Evolutionary conservation across 1,139 yeast species (phyloP), one percentile per base, ranked within the genome.

Genomic region (Lodderomyces orthopsilosis): DNA sequence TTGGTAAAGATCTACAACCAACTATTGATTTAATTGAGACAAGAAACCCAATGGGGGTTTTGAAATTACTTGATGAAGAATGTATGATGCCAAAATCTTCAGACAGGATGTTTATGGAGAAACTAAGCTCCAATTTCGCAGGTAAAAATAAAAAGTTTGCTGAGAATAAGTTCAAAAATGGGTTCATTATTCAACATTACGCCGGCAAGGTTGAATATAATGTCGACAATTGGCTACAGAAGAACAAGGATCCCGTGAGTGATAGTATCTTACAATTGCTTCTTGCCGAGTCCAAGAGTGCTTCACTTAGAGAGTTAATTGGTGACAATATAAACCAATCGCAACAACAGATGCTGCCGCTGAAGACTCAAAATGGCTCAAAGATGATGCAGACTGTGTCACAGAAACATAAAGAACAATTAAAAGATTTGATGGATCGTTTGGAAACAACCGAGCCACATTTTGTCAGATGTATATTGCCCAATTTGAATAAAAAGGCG

Each of bases 161-260:
- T 46, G 81, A 93, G 19, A 86, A 93, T 43, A 84, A 86, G 52
- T 68, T 78, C 42, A 71, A 79, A 49, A 76, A 75, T 52, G 89
- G 88, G 9, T 94, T 94, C 56, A 74, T 89, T 9, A 70, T 94
- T 24, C 84, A 87, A 46, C 98, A 94, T 65, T 93, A 93, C 64
- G 98, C 98, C 17, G 98, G 96, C 7, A 84, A 81, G 49, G 99
- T 94, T 26, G 96, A 91, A 54, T 94, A 94, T 62, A 80, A 86
- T 39, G 86, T 91, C 17, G 93, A 85, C 24, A 91, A 91, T 33
- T 94, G 98, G 98, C 68, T 94, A 21, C 91, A 89, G 53, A 94
- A 93, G 65, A 94, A 94, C 61, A 87, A 89, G 52, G 98, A 94
- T 59, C 98, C 98, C 1, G 73, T 94, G 28, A 88, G 84, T 56